Evolutionary conservation across 441 rosid species (phyloP).

Genomic region (Aleurites moluccanus): DNA sequence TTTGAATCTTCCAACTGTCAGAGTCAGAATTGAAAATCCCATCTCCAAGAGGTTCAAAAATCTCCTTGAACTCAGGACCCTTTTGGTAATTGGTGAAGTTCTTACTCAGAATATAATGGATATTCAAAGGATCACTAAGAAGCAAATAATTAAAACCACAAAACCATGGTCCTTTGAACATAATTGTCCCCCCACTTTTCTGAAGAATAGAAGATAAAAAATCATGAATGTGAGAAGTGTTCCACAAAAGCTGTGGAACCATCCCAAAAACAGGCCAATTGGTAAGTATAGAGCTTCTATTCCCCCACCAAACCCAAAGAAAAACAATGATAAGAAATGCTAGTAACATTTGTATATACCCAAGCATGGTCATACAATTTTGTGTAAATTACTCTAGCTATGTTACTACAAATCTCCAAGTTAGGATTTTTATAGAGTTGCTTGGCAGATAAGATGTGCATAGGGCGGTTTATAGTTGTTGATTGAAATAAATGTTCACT

Average conservation of each 20-base stretch:
- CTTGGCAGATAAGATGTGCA: no score
- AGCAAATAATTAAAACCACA: constrained; percentile 11
- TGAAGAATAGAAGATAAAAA: neutral
- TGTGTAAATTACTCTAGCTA: no score
- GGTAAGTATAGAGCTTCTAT: neutral
- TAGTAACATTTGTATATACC: neutral
- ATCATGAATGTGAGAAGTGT: constrained; percentile 17
- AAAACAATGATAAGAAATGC: neutral
- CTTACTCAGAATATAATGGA: constrained; percentile 24
- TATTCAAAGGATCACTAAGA: constrained; percentile 31
- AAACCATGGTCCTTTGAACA: constrained; percentile 39
- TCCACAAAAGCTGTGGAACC: constrained; percentile 27
- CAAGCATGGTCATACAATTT: neutral
- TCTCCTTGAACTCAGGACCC: constrained; percentile 23
- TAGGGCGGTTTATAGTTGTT: no score
- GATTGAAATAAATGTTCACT: no score
- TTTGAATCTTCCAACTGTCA: no score
- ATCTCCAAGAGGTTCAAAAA: constrained; percentile 33
- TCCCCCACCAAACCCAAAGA: neutral
- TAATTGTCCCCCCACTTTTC: constrained; percentile 12
- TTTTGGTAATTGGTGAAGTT: constrained; percentile 36
- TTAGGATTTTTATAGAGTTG: no score
- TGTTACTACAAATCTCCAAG: no score
- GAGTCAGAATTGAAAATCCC: constrained; percentile 33
- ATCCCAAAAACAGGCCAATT: constrained; percentile 26